A percentile compares a stretch with the other conserved stretches of the same genome.
Evolutionary conservation across 208 protist genomes (phyloP).

Genomic region (Kentomonas sorsogonicus): DNA sequence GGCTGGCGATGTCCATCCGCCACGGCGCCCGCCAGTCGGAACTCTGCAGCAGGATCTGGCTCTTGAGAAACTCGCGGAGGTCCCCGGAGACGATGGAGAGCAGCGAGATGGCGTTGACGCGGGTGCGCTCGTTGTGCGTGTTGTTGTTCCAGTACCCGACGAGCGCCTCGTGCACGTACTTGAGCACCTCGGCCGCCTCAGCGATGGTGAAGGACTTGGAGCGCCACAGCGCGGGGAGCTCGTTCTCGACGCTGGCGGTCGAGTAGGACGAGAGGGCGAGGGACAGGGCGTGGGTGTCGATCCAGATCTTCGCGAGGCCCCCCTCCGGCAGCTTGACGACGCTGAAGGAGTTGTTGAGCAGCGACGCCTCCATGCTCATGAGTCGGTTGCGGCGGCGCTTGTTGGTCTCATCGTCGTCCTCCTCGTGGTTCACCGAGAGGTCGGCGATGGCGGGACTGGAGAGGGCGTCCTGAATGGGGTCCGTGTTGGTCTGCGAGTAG

Average conservation of each 20-base stretch:
- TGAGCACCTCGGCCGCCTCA: slow-evolving; percentile 70
- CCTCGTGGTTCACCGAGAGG: not conserved
- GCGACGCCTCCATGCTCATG: slow-evolving; percentile 27
- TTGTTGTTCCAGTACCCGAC: slow-evolving; percentile 57
- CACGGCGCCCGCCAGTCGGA: slow-evolving; percentile 75
- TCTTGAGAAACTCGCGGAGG: slow-evolving; percentile 76
- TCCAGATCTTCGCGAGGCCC: slow-evolving; percentile 62
- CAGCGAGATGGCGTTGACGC: slow-evolving; percentile 67
- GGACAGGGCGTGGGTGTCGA: slow-evolving; percentile 62
- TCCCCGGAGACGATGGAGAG: slow-evolving; percentile 82
- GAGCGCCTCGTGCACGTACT: slow-evolving; percentile 54
- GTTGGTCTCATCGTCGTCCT: slow-evolving; percentile 11
- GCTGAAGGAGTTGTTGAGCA: slow-evolving; percentile 46
- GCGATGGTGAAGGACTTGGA: slow-evolving; percentile 69
- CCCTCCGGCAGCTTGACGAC: slow-evolving; percentile 33
- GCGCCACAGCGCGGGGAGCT: slow-evolving; percentile 77
- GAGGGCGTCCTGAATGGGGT: slow-evolving; percentile 11
- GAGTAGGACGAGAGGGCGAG: slow-evolving; percentile 65
- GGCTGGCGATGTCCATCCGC: slow-evolving; percentile 54
- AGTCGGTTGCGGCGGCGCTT: not conserved
- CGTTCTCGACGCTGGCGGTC: slow-evolving; percentile 48
- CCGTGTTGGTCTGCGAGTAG: slow-evolving; percentile 49
- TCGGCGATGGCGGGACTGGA: not conserved
- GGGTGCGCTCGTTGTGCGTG: slow-evolving; percentile 50
- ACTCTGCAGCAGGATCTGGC: slow-evolving; percentile 61